phyloP scores from a whole-genome alignment of 2,329 filamentous ascomycete species.

The Colletotrichum neosansevieriae region DNA sequence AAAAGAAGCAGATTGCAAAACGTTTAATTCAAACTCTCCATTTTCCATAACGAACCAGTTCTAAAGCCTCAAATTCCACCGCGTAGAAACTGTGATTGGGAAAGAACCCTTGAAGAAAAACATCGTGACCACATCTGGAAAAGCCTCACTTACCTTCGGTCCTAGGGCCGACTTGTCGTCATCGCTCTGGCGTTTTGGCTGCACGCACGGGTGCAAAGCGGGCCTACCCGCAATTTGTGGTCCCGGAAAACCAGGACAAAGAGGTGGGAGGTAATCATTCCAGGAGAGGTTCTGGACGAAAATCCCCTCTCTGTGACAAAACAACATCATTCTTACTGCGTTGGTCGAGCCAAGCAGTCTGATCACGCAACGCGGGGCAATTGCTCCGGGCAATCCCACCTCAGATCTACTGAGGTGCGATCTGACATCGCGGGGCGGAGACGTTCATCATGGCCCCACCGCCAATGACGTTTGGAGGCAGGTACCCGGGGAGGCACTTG shows the following conservation, averaged over 20 bases:
- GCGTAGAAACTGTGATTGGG: too few relatives aligned
- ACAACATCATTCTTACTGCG: neutral
- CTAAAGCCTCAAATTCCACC: too few relatives aligned
- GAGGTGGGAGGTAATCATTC: neutral
- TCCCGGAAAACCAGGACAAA: neutral
- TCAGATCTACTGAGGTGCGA: constrained; percentile 25
- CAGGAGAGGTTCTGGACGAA: neutral
- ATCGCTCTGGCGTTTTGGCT: neutral
- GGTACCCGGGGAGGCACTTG: constrained; percentile 11
- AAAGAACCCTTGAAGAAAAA: neutral
- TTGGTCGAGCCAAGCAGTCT: neutral
- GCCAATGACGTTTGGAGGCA: constrained; percentile 23
- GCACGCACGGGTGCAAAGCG: neutral
- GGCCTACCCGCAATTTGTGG: neutral
- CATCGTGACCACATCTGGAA: neutral
- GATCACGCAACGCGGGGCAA: constrained; percentile 24
- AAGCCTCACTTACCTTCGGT: neutral
- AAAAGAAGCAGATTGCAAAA: too few relatives aligned
- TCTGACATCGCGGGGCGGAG: constrained; percentile 18
- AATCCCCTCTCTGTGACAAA: neutral
- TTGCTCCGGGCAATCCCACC: constrained; percentile 21
- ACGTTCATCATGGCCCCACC: constrained; percentile 16
- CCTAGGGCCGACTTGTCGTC: neutral
- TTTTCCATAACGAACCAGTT: too few relatives aligned
- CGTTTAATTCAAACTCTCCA: too few relatives aligned